Base-by-base conservation (phyloP, 2,329 filamentous ascomycete genomes). In the Neobulgaria alba region DNA sequence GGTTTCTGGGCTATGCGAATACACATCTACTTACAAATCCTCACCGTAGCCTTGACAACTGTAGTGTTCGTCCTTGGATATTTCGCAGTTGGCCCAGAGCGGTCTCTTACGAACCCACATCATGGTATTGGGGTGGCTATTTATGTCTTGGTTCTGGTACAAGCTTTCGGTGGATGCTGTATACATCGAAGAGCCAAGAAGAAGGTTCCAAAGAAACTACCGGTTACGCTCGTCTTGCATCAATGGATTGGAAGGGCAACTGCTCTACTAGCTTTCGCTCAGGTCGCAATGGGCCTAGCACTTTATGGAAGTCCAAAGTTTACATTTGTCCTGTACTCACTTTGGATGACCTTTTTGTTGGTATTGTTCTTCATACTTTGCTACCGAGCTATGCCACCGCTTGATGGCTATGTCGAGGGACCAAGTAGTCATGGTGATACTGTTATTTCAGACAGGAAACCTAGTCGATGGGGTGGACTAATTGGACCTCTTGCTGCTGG, bases 271-370 rank as follows among this genome's bases (percentile, higher is more conserved):
- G 92, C 86, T 0, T 79, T 96, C 50, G 74, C 81, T 3, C 92
- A 98, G 59, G 77, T 98, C 9, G 84, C 92, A 0, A 71, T 98
- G 1, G 92, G 92, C 0, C 69, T 98, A 34, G 89, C 89, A 0
- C 70, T 98, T 1, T 98, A 95, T 56, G 92, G 92, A 4, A 95
- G 89, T 20, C 90, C 92, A 4, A 78, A 82, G 55, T 76, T 74
- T 29, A 72, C 89, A 3, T 98, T 96, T 60, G 79, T 98, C 38
- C 68, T 96, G 3, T 98, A 84, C 57, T 74, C 89, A 0, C 48
- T 96, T 1, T 90, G 82, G 69, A 82, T 83, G 60, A 75, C 77
- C 19, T 70, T 84, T 14, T 66, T 95, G 23, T 52, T 95, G 12
- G 55, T 88, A 2, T 49, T 78, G 10, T 95, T 88, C 62, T 93